Evolutionary conservation across 2,329 filamentous ascomycete species (phyloP), one percentile per base, ranked within the genome.

Genomic region (Geosmithia morbida): DNA sequence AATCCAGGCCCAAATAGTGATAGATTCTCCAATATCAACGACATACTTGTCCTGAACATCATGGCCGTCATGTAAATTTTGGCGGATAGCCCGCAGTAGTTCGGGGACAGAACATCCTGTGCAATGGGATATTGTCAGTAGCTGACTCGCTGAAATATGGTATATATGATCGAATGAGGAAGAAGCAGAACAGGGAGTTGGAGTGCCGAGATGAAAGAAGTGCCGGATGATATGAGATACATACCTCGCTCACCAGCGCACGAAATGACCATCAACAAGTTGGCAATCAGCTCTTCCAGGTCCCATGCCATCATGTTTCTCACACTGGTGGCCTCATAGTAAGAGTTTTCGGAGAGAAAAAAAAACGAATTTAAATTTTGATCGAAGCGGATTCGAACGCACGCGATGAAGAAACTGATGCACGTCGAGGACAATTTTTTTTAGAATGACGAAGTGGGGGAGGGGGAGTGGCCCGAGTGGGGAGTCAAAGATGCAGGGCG

Each of bases 171-270:
- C 40, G 13, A 40, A 42, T 37, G 11, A 37, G 33, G 33, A 37
- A 37, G 33, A 16, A 16, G 6, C 14, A 16, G 13, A 37, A 37
- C 33, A 11, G 3, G 33, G 33, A 41, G 20, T 17, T 5, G 22
- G 8, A 26, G 22, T 26, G 44, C 44, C 22, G 30, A 33, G 14
- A 26, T 26, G 22, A 16, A 29, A 20, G 2, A 37, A 19, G 22
- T 19, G 37, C 18, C 17, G 13, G 17, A 29, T 10, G 11, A 45
- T 16, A 42, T 33, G 19, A 29, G 10, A 22, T 33, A 59, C 62
- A 56, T 50, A 61, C 65, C 63, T 54, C 61, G 52, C 54, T 66
- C 63, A 45, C 64, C 64, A 20, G 60, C 57, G 49, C 63, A 66
- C 43, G 64, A 59, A 41, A 66, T 60, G 33, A 64, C 52, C 45